Base-by-base conservation (phyloP, 352 stramenopile genomes). In the Globisporangium canariense region DNA sequence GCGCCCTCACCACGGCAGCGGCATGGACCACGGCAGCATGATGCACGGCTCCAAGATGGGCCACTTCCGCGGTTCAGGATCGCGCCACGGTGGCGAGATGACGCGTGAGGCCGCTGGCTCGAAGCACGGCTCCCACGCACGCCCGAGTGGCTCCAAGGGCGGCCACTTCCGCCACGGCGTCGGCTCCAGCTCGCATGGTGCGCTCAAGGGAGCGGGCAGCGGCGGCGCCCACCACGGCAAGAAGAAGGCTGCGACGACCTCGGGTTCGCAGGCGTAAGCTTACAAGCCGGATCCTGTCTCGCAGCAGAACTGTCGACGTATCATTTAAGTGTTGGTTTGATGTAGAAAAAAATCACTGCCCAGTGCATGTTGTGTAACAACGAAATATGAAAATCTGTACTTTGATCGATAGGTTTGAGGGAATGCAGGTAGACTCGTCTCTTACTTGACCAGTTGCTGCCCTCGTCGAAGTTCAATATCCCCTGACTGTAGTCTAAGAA, bases 221-320 rank as follows among this genome's bases (percentile, higher is more conserved):
- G 32, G 52, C 10, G 52, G 52, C 6, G 18, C 53, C 45, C 53
- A 10, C 5, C 53, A 25, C 4, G 34, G 20, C 20, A 59, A 59
- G 53, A 59, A 59, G 53, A 30, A 30, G 25, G 10, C 20, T 3
- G 49, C 40, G 40, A n/a, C 49, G 49, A 38, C 34, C 34, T 59
- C 34, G 34, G 53, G 53, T 8, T 59, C 34, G 30, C 53, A 59
- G 53, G 34, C n/a, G 34, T 59, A 47, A 47, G 9, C 1, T 34
- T 9, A 2, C 7, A 18, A 10, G 22, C 47, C 8, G n/a, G 14
- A 9, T 13, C 13, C 1, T 13, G 10, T 45, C 3, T 45, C 25
- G 25, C 25, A 28, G 25, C 25, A 28, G 25, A 28, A 28, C 25
- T 28, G 38, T 45, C 13, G 11, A 45, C 38, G 13, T 45, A 1